Evolutionary conservation across 2,329 filamentous ascomycete species (phyloP), one percentile per base, ranked within the genome.

Genomic region (Diaporthe ampelina): DNA sequence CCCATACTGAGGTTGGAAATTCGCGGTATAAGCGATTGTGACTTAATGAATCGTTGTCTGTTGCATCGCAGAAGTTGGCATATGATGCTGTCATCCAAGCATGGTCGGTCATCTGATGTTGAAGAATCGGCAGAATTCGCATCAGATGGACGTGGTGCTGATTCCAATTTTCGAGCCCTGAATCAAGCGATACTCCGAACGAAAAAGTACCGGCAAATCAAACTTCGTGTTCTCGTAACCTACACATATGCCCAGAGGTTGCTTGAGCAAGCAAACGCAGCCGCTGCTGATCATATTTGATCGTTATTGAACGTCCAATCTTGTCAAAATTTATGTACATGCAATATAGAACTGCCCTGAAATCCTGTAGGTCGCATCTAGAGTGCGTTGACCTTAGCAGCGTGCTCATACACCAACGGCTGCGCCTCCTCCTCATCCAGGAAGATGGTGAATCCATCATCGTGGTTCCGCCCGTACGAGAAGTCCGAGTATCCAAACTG

Each of bases 371-470:
- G 26, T 37, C 8, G n/a, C n/a, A 54, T 68, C 48, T 68, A 68
- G 9, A 68, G 63, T 10, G 63, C 63, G 15, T 68, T 68, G 2
- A 68, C 63, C 63, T 68, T 68, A n/a, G 63, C 63, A 17, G 85
- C 86, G 68, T 88, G 85, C 70, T 85, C 80, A 74, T 86, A 86
- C 0, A 88, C 82, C 59, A 88, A 76, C 15, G 79, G 75, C 77
- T 84, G 78, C 0, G 86, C 86, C 79, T 89, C 84, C 4, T 84
- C 82, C 17, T 87, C 85, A 35, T 90, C 88, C 40, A 90, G 76
- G 76, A 84, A 90, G 65, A 90, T 89, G 1, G 88, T 90, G 78
- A 90, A 90, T 0, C 88, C 88, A 70, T 90, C 88, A 57, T 90
- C 81, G 68, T 90, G 82, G 78, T 90, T 90, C 56, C 84, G 83